phyloP scores from a whole-genome alignment of 2,329 filamentous ascomycete genomes.

The Macrophomina tecta region DNA sequence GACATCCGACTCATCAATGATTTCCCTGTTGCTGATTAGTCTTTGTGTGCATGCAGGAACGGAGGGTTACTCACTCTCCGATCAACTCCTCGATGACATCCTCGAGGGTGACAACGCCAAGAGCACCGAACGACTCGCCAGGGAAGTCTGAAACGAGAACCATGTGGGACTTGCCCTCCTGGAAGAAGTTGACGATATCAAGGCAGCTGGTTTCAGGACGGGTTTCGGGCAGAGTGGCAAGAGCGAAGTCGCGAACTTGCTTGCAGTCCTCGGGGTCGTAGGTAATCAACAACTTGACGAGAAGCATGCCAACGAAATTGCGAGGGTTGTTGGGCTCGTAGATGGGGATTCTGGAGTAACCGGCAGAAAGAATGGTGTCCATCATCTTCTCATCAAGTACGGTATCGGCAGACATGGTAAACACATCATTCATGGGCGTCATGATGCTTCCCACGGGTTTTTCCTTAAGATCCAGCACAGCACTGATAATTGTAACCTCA shows the following conservation, averaged over 20 bases:
- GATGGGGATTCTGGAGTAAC: constrained; percentile 95
- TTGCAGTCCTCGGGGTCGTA: constrained; percentile 95
- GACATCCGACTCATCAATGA: constrained; percentile 98
- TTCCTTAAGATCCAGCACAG: constrained; percentile 93
- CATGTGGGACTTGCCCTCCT: constrained; percentile 99
- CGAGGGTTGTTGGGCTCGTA: constrained; percentile 81
- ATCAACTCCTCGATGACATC: constrained; percentile 99
- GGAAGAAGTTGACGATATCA: constrained; percentile 99
- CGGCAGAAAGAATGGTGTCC: constrained; percentile 89
- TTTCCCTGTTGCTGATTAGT: constrained; percentile 69
- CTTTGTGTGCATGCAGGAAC: neutral
- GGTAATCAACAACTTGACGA: constrained; percentile 98
- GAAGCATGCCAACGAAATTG: constrained; percentile 96
- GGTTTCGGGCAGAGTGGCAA: constrained; percentile 94
- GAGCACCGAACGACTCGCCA: constrained; percentile 86
- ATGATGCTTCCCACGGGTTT: constrained; percentile 95
- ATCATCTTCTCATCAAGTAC: constrained; percentile 92
- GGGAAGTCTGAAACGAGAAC: constrained; percentile 90
- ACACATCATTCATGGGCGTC: constrained; percentile 98
- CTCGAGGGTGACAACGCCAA: constrained; percentile 94
- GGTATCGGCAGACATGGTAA: constrained; percentile 94
- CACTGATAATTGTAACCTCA: constrained; percentile 98
- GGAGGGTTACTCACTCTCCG: constrained; percentile 74
- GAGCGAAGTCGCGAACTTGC: constrained; percentile 84
- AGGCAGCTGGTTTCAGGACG: constrained; percentile 93